Conservation (phyloP, 2,329 filamentous ascomycete genomes). For the Onygenales sp. region DNA sequence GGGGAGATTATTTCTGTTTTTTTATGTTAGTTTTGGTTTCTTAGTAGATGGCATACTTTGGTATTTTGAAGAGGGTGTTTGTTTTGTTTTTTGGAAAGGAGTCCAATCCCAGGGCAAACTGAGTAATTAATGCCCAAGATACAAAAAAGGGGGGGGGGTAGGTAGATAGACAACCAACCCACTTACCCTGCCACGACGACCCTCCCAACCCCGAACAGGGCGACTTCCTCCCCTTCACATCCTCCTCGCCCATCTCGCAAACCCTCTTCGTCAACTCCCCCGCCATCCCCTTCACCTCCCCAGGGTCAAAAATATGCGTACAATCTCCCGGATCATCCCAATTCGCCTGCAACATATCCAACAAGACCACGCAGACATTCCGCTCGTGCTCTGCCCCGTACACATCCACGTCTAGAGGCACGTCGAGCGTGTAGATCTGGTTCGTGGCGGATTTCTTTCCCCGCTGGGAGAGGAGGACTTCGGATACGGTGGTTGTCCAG, state of each 20-base stretch:
- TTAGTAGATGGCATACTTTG: background rate
- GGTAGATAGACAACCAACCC: background rate
- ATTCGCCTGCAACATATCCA: background rate
- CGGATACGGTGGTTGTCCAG: background rate
- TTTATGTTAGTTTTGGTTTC: background rate
- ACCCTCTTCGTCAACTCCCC: background rate
- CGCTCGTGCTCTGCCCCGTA: background rate
- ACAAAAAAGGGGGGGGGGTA: background rate
- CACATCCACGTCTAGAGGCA: background rate
- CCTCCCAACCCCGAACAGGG: conserved; percentile 3
- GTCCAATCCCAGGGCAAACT: no score
- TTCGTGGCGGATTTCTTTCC: background rate
- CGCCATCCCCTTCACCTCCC: background rate
- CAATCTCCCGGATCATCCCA: conserved; percentile 1
- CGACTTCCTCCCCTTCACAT: background rate
- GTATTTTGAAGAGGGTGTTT: background rate
- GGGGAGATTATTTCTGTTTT: conserved; percentile 3
- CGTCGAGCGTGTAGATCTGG: conserved; percentile 3
- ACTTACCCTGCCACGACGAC: conserved; percentile 1
- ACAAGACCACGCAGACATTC: conserved; percentile 6
- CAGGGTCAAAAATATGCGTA: background rate
- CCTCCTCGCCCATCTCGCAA: background rate
- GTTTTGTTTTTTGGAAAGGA: no score
- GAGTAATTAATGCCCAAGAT: no score
- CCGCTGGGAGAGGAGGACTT: background rate